Percentiles rank a stretch among this genome's conserved stretches.
Evolutionary conservation across 2,329 filamentous ascomycete genomes (phyloP).

Genomic region (Ophiosphaerella herpotricha): DNA sequence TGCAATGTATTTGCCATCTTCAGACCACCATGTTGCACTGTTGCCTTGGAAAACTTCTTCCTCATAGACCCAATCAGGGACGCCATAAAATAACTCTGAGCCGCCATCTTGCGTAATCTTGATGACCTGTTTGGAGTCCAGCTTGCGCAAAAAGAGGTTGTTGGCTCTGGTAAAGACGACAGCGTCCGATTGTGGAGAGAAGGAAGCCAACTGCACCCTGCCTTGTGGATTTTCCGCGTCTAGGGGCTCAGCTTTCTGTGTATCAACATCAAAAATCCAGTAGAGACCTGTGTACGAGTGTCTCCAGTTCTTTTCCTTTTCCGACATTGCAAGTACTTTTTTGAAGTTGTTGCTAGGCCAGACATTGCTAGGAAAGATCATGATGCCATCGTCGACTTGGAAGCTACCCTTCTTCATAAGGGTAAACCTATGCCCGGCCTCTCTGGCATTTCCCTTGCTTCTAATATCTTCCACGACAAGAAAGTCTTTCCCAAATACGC

Average conservation of each 20-base stretch:
- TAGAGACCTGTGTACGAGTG: conserved; percentile 86
- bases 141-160: conserved; percentile 80
- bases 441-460: conserved; percentile 48
- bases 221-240: conserved; percentile 69
- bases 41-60: conserved; percentile 80
- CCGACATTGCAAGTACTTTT: conserved; percentile 81
- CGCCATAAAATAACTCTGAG: conserved; percentile 86
- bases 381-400: conserved; percentile 59
- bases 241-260: conserved; percentile 76
- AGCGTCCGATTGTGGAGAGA: conserved; percentile 86
- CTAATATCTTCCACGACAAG: conserved; percentile 87
- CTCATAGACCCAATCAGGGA: conserved; percentile 97
- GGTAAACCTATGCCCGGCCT: conserved; percentile 62
- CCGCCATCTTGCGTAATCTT: conserved; percentile 88
- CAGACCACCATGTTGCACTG: conserved; percentile 93
- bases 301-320: conserved; percentile 78
- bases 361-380: conserved; percentile 63
- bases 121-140: conserved; percentile 63
- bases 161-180: conserved; percentile 90
- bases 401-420: conserved; percentile 76
- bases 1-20: conserved; percentile 84
- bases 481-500: conserved; percentile 66
- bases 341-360: conserved; percentile 83
- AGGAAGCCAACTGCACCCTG: conserved; percentile 80
- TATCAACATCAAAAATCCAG: conserved; percentile 88